Evolutionary conservation across 805 yeast species (phyloP), one percentile per base, ranked within the genome.

Genomic region (Candida oleophila): DNA sequence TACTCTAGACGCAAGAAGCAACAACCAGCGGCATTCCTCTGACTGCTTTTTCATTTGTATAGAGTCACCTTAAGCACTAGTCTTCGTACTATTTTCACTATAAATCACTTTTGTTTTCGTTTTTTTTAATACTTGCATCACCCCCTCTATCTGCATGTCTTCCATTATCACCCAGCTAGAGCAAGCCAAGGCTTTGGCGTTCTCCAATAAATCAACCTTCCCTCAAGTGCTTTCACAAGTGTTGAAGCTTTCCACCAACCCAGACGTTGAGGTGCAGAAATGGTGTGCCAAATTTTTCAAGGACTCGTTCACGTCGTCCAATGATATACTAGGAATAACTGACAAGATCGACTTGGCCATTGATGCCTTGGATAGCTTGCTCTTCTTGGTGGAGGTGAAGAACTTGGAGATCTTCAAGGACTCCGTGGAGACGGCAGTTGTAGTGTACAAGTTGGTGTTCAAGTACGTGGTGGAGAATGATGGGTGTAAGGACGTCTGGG

Each of bases 401-500:
- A 68, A 71, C 47, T 48, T 67, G 25, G 55, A 60, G 21, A 61
- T 66, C 5, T 67, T 70, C 48, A 59, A 59, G 39, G 50, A 61
- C 39, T 55, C 59, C 35, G 56, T 73, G 37, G 68, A 71, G 54
- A 58, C 69, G n/a, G 52, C 76, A 22, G 56, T 68, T 32, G 61
- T 77, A 12, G 66, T 70, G 7, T 79, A 71, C 57, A 71, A 66
- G 39, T 59, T 77, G 22, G 71, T 76, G 4, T 78, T 78, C 54
- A 59, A 62, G 39, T 69, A 69, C 46, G 72, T 77, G 46, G 72
- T 76, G 8, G 72, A 74, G n/a, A 68, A 68, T 49, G 80, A 78
- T 45, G 74, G 77, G 30, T 64, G 71, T 48, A 55, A 55, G 43
- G 60, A 54, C n/a, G 55, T 67, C 18, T 89, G 96, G 96, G 61